Base-by-base conservation (phyloP, 352 stramenopile genomes). In the Phytophthora sp. region DNA sequence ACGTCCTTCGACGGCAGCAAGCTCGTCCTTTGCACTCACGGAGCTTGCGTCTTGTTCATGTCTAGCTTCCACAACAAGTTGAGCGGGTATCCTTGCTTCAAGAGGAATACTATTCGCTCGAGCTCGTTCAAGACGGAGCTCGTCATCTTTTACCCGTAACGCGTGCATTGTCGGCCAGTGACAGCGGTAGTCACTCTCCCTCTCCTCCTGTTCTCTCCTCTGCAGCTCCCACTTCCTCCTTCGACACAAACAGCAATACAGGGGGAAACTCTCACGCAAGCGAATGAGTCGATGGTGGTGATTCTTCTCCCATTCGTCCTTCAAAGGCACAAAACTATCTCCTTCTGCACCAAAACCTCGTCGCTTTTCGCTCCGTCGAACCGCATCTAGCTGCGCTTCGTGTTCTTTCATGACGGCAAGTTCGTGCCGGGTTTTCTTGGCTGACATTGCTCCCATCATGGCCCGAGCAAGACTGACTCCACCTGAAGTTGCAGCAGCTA, bases 281-380 rank as follows among this genome's bases (percentile, higher is more conserved):
- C 70, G 75, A 47, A 92, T 88, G 13, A 79, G 79, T 21, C 82
- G 80, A 56, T 92, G 84, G 2, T 90, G 84, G 29, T 92, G 82
- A 9, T 88, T 76, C 41, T 82, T 88, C 58, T 89, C 78, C 84
- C 84, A 92, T 31, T 85, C 66, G 46, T 90, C 78, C 50, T 80
- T 88, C 0, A 58, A 24, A 8, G 63, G 49, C n/a, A 84, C 46
- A 1, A 72, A 45, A 36, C 42, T 69, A 0, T 69, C 69, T 5
- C 55, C 66, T 16, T 72, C 41, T 2, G 41, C 30, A 6, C 55
- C 47, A 27, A 78, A 76, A 1, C 55, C 60, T 24, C 59, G 47
- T 2, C 54, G 44, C 26, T 47, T 63, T 27, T 77, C 68, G 39
- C 39, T 42, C 2, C 73, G 50, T 9, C 64, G 59, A 7, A 76